Percentiles rank a stretch among this genome's conserved stretches.
phyloP scores from a whole-genome alignment of 208 protist genomes.

The Strigomonas galati region DNA sequence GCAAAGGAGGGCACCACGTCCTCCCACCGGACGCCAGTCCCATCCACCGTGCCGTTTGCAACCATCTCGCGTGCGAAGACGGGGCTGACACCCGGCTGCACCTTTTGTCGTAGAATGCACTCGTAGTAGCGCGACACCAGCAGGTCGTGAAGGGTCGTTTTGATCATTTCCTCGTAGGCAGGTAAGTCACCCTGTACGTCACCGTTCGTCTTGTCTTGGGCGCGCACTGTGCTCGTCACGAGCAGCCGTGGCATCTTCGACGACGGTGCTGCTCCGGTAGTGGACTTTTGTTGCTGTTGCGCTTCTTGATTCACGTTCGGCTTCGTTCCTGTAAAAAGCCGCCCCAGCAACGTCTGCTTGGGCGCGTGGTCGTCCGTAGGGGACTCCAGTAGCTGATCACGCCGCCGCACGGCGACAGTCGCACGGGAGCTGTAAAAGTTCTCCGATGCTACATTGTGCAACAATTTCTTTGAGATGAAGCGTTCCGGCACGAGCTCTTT shows the following conservation, averaged over 20 bases:
- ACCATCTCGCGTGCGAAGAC: constrained; percentile 61
- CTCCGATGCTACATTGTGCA: no score
- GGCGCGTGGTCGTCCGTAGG: not conserved
- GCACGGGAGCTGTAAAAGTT: constrained; percentile 2
- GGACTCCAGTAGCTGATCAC: constrained; percentile 6
- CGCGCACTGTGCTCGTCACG: constrained; percentile 34
- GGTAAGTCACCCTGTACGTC: constrained; percentile 53
- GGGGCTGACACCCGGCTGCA: constrained; percentile 9
- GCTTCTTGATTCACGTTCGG: no score
- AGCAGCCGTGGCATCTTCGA: constrained; percentile 9
- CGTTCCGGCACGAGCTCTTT: constrained; percentile 42
- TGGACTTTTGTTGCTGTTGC: not conserved
- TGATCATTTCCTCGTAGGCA: constrained; percentile 45
- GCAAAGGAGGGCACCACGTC: constrained; percentile 36
- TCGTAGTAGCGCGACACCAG: constrained; percentile 34
- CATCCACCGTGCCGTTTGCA: constrained; percentile 41
- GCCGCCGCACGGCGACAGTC: constrained; percentile 11
- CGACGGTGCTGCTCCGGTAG: not conserved
- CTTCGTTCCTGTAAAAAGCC: no score
- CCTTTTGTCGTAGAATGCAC: constrained; percentile 26
- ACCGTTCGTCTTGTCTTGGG: constrained; percentile 45
- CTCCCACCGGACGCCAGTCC: constrained; percentile 23
- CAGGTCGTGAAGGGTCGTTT: constrained; percentile 32
- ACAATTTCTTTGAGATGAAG: constrained; percentile 30
- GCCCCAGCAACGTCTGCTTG: not conserved